phyloP scores from a whole-genome alignment of 1,284 basidiomycete genomes.

The Leccinum colubrinum region DNA sequence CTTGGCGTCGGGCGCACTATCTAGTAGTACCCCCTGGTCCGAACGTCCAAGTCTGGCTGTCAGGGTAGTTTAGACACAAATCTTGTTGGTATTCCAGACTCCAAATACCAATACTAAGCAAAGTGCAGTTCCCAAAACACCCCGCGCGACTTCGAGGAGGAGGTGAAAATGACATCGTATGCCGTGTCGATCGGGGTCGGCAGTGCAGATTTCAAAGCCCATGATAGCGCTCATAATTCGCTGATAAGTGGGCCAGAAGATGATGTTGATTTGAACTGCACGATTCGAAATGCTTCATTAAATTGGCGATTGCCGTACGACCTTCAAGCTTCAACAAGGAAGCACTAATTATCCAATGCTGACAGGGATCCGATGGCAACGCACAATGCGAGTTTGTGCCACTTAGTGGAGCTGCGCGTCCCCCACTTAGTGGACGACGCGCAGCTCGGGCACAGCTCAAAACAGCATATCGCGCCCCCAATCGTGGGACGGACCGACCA shows the following conservation, averaged over 20 bases:
- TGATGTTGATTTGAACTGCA: neutral
- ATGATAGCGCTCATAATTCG: neutral
- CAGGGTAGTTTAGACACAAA: neutral
- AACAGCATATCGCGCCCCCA: conserved; percentile 1
- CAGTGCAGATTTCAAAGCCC: no score
- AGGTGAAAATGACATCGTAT: neutral
- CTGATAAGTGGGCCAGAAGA: neutral
- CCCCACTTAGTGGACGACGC: neutral
- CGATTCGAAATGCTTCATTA: neutral
- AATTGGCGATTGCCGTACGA: neutral
- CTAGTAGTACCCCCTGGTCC: neutral
- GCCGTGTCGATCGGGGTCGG: neutral
- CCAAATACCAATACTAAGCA: no score
- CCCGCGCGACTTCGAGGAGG: no score
- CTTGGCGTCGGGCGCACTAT: neutral
- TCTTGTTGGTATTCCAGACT: neutral
- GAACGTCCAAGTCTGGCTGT: neutral
- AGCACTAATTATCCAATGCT: neutral
- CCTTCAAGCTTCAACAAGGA: neutral
- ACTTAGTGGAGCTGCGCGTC: neutral
- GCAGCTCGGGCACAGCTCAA: neutral
- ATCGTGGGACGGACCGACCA: neutral
- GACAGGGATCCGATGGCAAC: neutral
- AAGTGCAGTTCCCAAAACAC: no score
- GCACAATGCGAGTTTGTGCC: neutral